A percentile compares a stretch with the other conserved stretches of the same genome.
phyloP scores from a whole-genome alignment of 2,329 filamentous ascomycete species.

The Monosporascus sp. region DNA sequence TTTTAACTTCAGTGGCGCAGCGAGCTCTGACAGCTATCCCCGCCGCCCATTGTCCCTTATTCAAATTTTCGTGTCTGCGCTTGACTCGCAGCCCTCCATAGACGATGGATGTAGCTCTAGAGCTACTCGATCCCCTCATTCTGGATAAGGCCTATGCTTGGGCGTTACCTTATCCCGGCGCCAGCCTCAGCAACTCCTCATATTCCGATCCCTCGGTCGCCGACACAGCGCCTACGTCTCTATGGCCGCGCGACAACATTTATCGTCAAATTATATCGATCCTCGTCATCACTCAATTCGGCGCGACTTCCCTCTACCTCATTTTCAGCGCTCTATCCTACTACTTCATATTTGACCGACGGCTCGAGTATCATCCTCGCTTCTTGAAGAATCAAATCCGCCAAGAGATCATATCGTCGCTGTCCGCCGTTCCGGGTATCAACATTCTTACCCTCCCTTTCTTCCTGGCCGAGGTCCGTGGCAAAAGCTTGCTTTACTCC shows the following conservation, averaged over 20 bases:
- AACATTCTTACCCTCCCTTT: conserved; percentile 40
- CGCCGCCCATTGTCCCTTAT: too few relatives aligned
- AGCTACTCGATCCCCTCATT: conserved; percentile 36
- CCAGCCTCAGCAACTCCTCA: too few relatives aligned
- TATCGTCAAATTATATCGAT: conserved; percentile 34
- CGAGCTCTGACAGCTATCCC: too few relatives aligned
- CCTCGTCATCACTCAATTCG: conserved; percentile 33
- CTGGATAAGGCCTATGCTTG: conserved; percentile 36
- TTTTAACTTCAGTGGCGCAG: too few relatives aligned
- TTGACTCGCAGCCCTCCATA: too few relatives aligned
- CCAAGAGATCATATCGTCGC: conserved; percentile 38
- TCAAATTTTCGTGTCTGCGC: too few relatives aligned
- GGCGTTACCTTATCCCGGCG: too few relatives aligned
- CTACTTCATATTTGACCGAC: conserved; percentile 55
- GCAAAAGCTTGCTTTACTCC: conserved; percentile 38
- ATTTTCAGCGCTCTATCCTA: conserved; percentile 67
- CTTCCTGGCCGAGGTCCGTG: conserved; percentile 44
- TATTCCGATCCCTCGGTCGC: too few relatives aligned
- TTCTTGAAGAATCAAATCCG: conserved; percentile 44
- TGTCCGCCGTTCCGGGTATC: conserved; percentile 39
- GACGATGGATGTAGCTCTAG: conserved; percentile 35
- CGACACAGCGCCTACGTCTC: too few relatives aligned
- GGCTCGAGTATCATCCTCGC: conserved; percentile 41
- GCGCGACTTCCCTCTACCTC: conserved; percentile 50
- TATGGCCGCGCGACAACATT: conserved; percentile 36